A percentile compares a stretch with the other conserved stretches of the same genome.
These are phyloP conservation scores for Heritiera fomes DNA, from an alignment of 345 rosid species.

Conservation along the genomic window DNA sequence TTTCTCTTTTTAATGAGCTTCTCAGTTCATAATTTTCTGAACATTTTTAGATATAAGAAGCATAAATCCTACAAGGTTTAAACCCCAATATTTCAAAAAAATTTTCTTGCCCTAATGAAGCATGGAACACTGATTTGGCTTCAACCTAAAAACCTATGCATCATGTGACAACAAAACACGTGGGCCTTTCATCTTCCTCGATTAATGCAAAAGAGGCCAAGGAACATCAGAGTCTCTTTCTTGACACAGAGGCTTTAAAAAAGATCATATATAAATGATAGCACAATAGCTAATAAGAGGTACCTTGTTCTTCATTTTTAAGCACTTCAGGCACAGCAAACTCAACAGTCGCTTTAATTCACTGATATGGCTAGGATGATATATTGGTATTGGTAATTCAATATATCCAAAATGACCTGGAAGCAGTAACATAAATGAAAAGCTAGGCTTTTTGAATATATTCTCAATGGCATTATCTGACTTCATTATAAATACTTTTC, in stretches of 20 bases:
- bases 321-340: slow-evolving; percentile 81
- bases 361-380: slow-evolving; percentile 81
- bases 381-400: slow-evolving; percentile 77
- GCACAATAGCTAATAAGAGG: slow-evolving; percentile 9
- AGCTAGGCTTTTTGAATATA: background rate
- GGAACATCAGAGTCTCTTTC: too few species aligned
- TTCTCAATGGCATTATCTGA: background rate
- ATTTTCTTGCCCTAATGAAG: background rate
- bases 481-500: background rate
- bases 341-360: slow-evolving; percentile 78
- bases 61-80: background rate
- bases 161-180: background rate
- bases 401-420: slow-evolving; percentile 95
- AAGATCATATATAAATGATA: background rate
- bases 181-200: background rate
- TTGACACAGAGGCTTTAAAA: background rate
- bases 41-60: too few species aligned
- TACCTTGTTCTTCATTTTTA: slow-evolving; percentile 85
- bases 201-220: background rate
- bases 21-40: too few species aligned
- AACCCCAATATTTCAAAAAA: background rate
- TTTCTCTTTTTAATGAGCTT: too few species aligned
- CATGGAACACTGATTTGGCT: background rate
- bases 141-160: slow-evolving; percentile 6
- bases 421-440: slow-evolving; percentile 30